A percentile compares a stretch with the other conserved stretches of the same genome.
phyloP scores from a whole-genome alignment of 345 rosid genomes.

The Pistacia atlantica region DNA sequence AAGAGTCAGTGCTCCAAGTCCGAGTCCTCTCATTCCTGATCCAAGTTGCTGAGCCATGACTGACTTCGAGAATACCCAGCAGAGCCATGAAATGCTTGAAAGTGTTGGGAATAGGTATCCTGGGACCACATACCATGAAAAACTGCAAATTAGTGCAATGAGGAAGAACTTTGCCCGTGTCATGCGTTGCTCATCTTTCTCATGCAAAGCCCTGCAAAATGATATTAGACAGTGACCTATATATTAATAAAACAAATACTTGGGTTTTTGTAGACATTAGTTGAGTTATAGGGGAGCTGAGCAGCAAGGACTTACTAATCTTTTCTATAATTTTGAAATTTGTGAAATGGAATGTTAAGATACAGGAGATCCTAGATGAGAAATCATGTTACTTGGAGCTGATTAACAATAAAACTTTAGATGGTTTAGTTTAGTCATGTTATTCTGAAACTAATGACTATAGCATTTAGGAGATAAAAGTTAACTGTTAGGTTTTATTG shows the following conservation, averaged over 20 bases:
- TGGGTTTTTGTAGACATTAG: not conserved
- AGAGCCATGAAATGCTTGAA: slow-evolving; percentile 80
- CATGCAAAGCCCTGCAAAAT: slow-evolving; percentile 76
- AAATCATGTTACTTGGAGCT: too few species aligned
- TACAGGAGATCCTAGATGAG: too few species aligned
- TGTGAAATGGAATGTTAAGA: too few species aligned
- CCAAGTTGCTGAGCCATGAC: slow-evolving; percentile 88
- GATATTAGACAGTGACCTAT: not conserved
- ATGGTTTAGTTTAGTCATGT: too few species aligned
- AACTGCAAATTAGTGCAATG: slow-evolving; percentile 72
- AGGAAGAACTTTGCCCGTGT: slow-evolving; percentile 85
- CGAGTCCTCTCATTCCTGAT: slow-evolving; percentile 84
- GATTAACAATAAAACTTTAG: too few species aligned
- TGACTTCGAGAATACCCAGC: slow-evolving; percentile 82
- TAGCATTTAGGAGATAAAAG: too few species aligned
- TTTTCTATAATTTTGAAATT: too few species aligned
- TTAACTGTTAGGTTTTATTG: too few species aligned
- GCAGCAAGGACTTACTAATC: too few species aligned
- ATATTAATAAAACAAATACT: too few species aligned
- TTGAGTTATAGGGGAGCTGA: not conserved
- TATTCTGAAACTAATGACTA: too few species aligned
- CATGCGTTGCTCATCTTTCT: slow-evolving; percentile 70
- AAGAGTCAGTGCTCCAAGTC: slow-evolving; percentile 79
- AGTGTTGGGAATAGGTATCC: slow-evolving; percentile 85
- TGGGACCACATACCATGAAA: slow-evolving; percentile 70